Evolutionary conservation across 1,284 basidiomycete species (phyloP), one percentile per base, ranked within the genome.

Genomic region (Cutaneotrichosporon cavernicola): DNA sequence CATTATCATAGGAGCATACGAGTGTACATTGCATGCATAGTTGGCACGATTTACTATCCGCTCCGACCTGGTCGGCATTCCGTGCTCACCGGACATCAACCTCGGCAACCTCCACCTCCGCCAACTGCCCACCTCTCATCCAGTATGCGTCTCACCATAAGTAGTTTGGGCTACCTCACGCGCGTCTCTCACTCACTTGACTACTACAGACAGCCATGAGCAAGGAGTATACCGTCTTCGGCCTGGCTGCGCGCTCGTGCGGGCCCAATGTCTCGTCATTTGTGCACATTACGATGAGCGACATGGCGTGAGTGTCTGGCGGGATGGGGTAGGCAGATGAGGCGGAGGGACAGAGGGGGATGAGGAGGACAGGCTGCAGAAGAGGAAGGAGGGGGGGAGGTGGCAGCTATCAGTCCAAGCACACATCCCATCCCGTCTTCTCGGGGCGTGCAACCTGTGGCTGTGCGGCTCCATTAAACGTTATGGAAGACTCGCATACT

Each of bases 261-360:
- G 50, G 31, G 26, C 26, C 50, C 8, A 66, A 66, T 32, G 62
- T 66, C 52, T 62, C 62, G 18, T 62, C 65, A 7, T 66, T 63
- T 38, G 65, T 62, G 11, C 63, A 60, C 62, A 63, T 61, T 56
- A 63, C 65, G 30, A 58, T 61, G 47, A 62, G 61, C 7, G 60
- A 66, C 49, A 56, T 66, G 30, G 36, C 43, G 57, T 49, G 32
- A 55, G 52, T 55, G 18, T 46, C 36, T 4, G 26, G 51, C 14
- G 50, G 10, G 11, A 51, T 13, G 30, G 13, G 31, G 22, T 32
- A 30, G 22, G 51, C 5, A n/a, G 9, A 8, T 8, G 8, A 32
- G 30, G 22, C 26, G 10, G 30, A 36, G 49, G 21, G 49, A 36
- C 5, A 9, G 36, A 13, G 36, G 36, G 5, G 36, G 36, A 26